Conservation (phyloP, 345 rosid species). For the Barbarea vulgaris region DNA sequence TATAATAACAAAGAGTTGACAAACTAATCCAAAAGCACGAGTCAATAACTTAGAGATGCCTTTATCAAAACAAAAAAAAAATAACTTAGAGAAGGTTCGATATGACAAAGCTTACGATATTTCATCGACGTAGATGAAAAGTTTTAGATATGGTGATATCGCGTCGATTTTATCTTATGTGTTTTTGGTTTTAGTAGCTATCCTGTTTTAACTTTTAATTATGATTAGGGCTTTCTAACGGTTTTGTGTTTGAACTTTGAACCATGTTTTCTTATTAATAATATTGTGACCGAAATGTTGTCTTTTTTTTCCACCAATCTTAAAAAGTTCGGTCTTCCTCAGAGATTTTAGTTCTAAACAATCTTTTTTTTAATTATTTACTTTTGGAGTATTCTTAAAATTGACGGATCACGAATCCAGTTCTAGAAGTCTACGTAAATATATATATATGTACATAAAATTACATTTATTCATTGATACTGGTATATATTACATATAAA, state of each 20-base stretch:
- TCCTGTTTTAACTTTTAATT: not conserved
- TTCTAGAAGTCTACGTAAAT: not conserved
- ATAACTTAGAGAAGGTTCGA: not conserved
- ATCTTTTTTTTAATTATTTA: not conserved
- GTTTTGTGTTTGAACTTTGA: not conserved
- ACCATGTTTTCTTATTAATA: not conserved
- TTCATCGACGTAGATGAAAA: not conserved
- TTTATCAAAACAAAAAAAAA: too few species aligned
- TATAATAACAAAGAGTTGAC: slow-evolving; percentile 8
- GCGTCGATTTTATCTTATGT: not conserved
- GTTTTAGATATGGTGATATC: not conserved
- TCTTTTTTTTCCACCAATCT: not conserved
- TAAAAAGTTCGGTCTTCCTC: not conserved
- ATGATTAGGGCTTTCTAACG: not conserved
- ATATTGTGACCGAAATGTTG: not conserved
- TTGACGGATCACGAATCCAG: not conserved
- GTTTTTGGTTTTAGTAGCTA: not conserved
- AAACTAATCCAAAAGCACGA: slow-evolving; percentile 14
- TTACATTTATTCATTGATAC: too few species aligned
- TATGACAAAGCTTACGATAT: not conserved
- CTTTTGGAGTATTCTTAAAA: not conserved
- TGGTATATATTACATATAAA: not conserved
- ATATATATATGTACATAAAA: not conserved
- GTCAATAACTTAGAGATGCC: slow-evolving; percentile 10
- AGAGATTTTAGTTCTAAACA: not conserved